These are phyloP conservation scores for Dactylorhiza incarnata DNA, from an alignment of 106 monocot species.

Conservation along the genomic window DNA sequence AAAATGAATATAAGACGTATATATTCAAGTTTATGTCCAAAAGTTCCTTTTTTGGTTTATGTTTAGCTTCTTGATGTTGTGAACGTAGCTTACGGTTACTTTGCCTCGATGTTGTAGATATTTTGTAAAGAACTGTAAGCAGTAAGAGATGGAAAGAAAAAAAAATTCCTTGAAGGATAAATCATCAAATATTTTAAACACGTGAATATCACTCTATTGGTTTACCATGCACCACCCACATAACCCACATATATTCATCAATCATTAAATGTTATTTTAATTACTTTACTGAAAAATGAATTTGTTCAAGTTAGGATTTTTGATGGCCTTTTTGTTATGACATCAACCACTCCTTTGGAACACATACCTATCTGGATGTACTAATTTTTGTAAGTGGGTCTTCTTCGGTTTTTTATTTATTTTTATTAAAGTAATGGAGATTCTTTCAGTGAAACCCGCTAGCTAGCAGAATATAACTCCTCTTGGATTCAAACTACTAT, in stretches of 20 bases:
- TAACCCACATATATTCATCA: background rate
- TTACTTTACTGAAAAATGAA: background rate
- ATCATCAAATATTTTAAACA: background rate
- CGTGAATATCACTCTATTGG: background rate
- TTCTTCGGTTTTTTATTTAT: background rate
- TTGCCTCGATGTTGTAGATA: no score
- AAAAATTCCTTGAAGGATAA: background rate
- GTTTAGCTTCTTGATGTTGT: background rate
- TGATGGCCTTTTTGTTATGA: background rate
- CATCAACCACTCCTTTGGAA: background rate
- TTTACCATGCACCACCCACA: background rate
- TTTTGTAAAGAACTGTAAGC: background rate
- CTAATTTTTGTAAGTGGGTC: background rate
- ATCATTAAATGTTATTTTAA: background rate
- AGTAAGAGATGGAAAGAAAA: background rate
- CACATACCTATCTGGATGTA: background rate
- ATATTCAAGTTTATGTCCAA: background rate
- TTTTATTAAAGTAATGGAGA: background rate
- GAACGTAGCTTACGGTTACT: background rate
- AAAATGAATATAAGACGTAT: background rate
- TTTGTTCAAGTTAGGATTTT: background rate
- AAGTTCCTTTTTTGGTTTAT: background rate
- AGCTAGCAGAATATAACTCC: background rate
- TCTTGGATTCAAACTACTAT: background rate
- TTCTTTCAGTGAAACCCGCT: background rate